Percentiles rank a stretch among this genome's conserved stretches.
These are phyloP conservation scores for Fragosphaeria purpurea DNA, from an alignment of 2,329 filamentous ascomycete genomes.

Conservation along the genomic window DNA sequence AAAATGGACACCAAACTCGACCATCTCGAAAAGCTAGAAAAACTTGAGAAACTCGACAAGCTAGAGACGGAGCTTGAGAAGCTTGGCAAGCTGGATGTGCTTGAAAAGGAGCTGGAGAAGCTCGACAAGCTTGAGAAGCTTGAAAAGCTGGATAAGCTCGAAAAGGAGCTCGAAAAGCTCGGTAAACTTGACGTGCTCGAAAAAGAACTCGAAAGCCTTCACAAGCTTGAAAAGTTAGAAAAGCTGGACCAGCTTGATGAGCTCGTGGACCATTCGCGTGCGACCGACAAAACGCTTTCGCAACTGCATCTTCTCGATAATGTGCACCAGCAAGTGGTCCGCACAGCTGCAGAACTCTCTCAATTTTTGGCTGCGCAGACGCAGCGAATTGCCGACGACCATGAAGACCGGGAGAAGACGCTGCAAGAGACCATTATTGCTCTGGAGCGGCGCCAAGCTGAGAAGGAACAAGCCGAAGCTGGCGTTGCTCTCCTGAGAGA, in stretches of 20 bases:
- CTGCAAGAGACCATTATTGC: slow-evolving; percentile 70
- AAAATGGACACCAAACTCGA: slow-evolving; percentile 1
- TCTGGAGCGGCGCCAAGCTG: slow-evolving; percentile 64
- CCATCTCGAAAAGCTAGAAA: slow-evolving; percentile 32
- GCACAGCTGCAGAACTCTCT: slow-evolving; percentile 74
- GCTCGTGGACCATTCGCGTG: slow-evolving; percentile 51
- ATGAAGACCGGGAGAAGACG: slow-evolving; percentile 67
- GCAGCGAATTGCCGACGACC: slow-evolving; percentile 62
- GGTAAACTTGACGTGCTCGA: slow-evolving; percentile 37
- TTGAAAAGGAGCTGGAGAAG: neutral
- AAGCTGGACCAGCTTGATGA: slow-evolving; percentile 49
- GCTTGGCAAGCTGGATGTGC: neutral
- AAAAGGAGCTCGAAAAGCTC: slow-evolving; percentile 54
- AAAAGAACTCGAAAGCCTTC: slow-evolving; percentile 26
- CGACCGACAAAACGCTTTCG: slow-evolving; percentile 57
- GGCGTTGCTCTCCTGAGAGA: slow-evolving; percentile 36
- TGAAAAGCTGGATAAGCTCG: slow-evolving; percentile 42
- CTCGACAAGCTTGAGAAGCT: slow-evolving; percentile 9
- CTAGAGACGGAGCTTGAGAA: slow-evolving; percentile 34
- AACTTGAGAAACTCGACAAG: slow-evolving; percentile 18
- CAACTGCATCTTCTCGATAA: slow-evolving; percentile 78
- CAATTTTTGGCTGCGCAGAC: slow-evolving; percentile 72
- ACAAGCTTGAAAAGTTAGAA: slow-evolving; percentile 43
- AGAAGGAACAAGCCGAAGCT: slow-evolving; percentile 52
- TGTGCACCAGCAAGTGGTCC: slow-evolving; percentile 78